Base-by-base conservation (phyloP, 1,139 yeast genomes). In the Pneumocystis oryctolagi region DNA sequence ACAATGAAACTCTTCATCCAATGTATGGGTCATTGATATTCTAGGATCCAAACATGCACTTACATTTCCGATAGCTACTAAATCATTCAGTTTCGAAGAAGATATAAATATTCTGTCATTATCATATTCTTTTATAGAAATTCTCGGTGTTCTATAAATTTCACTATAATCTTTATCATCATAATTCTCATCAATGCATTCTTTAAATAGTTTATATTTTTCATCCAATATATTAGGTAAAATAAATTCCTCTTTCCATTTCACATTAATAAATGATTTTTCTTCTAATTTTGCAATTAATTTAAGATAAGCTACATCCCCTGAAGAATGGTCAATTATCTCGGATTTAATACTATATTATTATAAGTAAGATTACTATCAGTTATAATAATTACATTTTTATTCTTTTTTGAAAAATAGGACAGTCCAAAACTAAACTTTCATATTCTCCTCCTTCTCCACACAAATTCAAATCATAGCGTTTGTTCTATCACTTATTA, bases 361-460 rank as follows among this genome's bases (percentile, higher is more conserved):
- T 20, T 12, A 25, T 47, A 12, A 47, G 31, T 9, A 25, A 34
- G 1, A 18, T 47, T 4, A 47, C 25, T 47, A 25, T 25, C 25
- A 8, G 12, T 28, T 12, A 9, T 25, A 47, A 25, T 28, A 47
- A 47, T 20, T 72, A 74, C 25, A 87, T 74, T 20, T 75, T 76
- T 60, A 90, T 73, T 65, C 75, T 77, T 62, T 82, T 82, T 55
- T 75, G 76, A 74, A 92, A 92, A 65, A 87, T 84, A 0, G 96
- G 95, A 1, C 95, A 87, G 73, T 92, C 97, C 37, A 92, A 77
- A 2, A 92, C 97, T 68, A 90, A 76, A 0, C 96, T 85, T 72
- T 92, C 98, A 72, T 89, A 92, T 73, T 92, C 98, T 0, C 98
- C 98, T 28, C 98, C 98, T 76, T 92, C 98, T 8, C 98, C 98